phyloP scores from a whole-genome alignment of 805 yeast genomes.

The Candida michaelii region DNA sequence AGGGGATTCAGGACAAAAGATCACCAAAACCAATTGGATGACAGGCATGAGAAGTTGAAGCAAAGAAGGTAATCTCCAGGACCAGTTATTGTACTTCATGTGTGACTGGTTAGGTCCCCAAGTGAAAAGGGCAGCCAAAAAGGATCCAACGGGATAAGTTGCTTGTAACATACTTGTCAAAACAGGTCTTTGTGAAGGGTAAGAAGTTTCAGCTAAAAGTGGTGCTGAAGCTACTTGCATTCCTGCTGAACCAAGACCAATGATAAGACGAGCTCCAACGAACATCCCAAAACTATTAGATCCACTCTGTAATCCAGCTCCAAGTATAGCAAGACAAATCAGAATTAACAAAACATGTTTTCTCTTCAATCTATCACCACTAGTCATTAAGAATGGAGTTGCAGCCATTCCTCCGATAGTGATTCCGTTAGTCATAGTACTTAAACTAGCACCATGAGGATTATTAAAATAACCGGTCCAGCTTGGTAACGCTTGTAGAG shows the following conservation, averaged over 20 bases:
- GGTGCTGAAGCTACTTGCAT: constrained; percentile 45
- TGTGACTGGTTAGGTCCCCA: constrained; percentile 5
- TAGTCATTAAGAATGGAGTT: constrained; percentile 12
- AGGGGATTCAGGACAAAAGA: constrained; percentile 50
- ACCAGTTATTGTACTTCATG: constrained; percentile 16
- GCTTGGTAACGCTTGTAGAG: constrained; percentile 42
- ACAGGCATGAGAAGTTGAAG: constrained; percentile 50
- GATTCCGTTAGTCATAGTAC: constrained; percentile 35
- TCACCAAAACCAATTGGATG: constrained; percentile 36
- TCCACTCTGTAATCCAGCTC: constrained; percentile 28
- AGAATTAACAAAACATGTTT: constrained; percentile 24
- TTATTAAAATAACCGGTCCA: constrained; percentile 42
- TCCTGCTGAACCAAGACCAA: constrained; percentile 46
- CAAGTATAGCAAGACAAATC: constrained; percentile 21
- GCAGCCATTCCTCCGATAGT: constrained; percentile 16
- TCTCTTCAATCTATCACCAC: constrained; percentile 29
- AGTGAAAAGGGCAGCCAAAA: constrained; percentile 44
- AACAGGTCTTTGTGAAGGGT: constrained; percentile 42
- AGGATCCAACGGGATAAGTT: constrained; percentile 51
- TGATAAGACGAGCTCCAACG: constrained; percentile 37
- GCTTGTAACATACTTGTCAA: constrained; percentile 45
- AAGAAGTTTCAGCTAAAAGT: constrained; percentile 48
- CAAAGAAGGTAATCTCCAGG: constrained; percentile 56
- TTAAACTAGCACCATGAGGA: constrained; percentile 33
- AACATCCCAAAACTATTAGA: constrained; percentile 16